Evolutionary conservation across 1,139 yeast genomes (phyloP).

Genomic region (Nakaseomyces uthaithaninus): DNA sequence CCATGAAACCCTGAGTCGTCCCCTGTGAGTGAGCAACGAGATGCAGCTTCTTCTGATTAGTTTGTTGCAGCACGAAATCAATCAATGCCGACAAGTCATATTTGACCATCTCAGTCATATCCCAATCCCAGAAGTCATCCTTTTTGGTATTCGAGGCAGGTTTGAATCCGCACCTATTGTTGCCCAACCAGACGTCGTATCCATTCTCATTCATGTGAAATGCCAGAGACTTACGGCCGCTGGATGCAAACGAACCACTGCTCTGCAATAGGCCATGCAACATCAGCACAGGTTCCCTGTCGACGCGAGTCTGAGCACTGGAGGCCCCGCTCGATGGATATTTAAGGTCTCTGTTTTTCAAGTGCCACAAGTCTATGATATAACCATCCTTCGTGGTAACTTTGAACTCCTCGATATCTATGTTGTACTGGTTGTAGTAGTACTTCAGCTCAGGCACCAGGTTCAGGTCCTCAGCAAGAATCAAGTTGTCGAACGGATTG

Average conservation of each 20-base stretch:
- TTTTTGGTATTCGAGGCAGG: constrained; percentile 31
- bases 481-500: constrained; percentile 21
- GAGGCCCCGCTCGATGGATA: constrained; percentile 21
- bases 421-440: constrained; percentile 54
- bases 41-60: constrained; percentile 41
- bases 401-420: constrained; percentile 50
- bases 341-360: constrained; percentile 29
- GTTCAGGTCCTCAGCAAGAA: constrained; percentile 28
- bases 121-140: constrained; percentile 79
- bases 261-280: constrained; percentile 85
- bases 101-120: constrained; percentile 67
- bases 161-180: constrained; percentile 74
- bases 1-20: constrained; percentile 71
- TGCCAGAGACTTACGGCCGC: constrained; percentile 71
- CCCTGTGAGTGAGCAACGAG: constrained; percentile 89
- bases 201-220: constrained; percentile 52
- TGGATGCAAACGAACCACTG: constrained; percentile 72
- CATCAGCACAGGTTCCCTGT: constrained; percentile 52
- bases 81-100: constrained; percentile 70
- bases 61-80: constrained; percentile 44
- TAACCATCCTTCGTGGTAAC: constrained; percentile 79
- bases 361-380: constrained; percentile 53
- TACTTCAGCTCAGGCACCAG: constrained; percentile 48
- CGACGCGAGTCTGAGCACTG: constrained; percentile 26
- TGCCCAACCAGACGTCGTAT: constrained; percentile 91